Base-by-base conservation (phyloP, 257 asterid species). In the Eucommia ulmoides region DNA sequence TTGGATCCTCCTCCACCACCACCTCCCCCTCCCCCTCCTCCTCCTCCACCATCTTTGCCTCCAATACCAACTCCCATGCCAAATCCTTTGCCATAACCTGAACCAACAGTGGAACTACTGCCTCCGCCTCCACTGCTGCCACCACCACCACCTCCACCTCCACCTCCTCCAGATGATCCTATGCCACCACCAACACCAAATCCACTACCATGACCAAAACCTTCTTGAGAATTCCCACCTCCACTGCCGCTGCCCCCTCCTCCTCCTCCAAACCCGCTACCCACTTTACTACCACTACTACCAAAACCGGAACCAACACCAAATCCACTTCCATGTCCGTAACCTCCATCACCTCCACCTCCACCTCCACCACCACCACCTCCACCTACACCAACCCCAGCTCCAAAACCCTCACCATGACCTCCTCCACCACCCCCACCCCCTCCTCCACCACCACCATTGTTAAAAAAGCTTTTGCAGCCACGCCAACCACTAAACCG, bases 401-500 rank as follows among this genome's bases (percentile, higher is more conserved):
- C 54, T 9, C 60, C 66, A 16, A 26, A 50, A 35, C 60, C 61
- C 22, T 49, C 44, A 47, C 51, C 60, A 16, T 29, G 33, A 17
- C 65, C 54, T 33, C 49, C 41, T 16, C 65, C 65, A 9, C 23
- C 35, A 59, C 65, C 65, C 20, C 44, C 65, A 8, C 29, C 16
- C 19, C 12, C 52, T 22, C 65, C 55, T 19, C 65, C 65, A 3
- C 51, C 64, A 0, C 56, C 50, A 0, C 52, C 52, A 0, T 52
- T 45, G 25, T 50, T 21, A 23, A 8, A 49, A 54, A 49, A 62
- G 23, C 50, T 55, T 4, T 44, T 55, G 42, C 68, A 62, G 7
- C 53, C 68, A 49, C 33, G 68, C 63, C 68, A 50, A 17, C 24
- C 47, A 46, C 25, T 42, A 52, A 54, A 55, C 48, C 41, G n/a